These are phyloP conservation scores for Lunasporangiospora selenospora DNA, from an alignment of 192 early-diverging fungal genomes.

Conservation along the genomic window DNA sequence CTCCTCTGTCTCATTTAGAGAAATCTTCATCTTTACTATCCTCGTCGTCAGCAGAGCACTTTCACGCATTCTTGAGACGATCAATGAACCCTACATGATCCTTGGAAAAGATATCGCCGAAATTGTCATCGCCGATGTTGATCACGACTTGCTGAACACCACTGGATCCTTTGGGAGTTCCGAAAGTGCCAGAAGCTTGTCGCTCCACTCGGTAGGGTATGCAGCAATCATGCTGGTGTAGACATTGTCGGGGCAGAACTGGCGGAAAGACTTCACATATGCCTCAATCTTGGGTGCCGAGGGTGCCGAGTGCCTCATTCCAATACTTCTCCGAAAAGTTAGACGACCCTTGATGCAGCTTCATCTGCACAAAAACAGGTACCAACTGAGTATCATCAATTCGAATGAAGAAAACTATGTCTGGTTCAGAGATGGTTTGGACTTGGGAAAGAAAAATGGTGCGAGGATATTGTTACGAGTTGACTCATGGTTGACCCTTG, in stretches of 20 bases:
- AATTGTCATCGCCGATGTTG: not conserved
- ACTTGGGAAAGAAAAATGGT: not conserved
- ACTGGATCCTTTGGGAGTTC: slow-evolving; percentile 2
- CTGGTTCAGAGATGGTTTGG: no score
- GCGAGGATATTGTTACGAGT: not conserved
- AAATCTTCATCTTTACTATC: not conserved
- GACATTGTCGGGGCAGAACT: slow-evolving; percentile 1
- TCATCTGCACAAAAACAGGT: slow-evolving; percentile 7
- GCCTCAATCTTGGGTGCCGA: slow-evolving; percentile 1
- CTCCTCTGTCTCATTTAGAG: no score
- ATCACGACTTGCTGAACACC: not conserved
- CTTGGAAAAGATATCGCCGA: slow-evolving; percentile 1
- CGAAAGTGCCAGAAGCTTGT: not conserved
- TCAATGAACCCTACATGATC: not conserved
- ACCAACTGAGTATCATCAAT: not conserved
- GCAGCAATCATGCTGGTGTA: slow-evolving; percentile 3
- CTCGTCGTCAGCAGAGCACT: not conserved
- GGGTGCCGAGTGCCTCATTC: slow-evolving; percentile 1
- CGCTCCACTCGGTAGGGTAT: not conserved
- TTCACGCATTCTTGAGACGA: not conserved
- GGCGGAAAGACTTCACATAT: not conserved
- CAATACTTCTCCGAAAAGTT: not conserved
- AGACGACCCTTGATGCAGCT: not conserved
- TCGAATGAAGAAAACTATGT: no score
- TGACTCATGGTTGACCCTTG: no score